Evolutionary conservation across 495 filamentous ascomycete genomes (phyloP).

Genomic region (Amniculicola lignicola): DNA sequence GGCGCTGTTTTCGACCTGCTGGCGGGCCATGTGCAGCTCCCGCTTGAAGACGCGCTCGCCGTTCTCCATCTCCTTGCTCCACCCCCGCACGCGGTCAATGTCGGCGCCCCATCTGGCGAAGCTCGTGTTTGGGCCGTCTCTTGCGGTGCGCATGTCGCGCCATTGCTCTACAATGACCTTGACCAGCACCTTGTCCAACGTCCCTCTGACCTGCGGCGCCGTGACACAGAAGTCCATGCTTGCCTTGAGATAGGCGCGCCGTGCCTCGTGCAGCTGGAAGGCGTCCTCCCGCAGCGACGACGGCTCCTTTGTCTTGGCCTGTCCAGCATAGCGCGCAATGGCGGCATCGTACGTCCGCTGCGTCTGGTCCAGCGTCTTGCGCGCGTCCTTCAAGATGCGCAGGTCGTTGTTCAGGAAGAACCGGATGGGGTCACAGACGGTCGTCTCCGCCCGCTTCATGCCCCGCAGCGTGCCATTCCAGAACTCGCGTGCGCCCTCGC

Average conservation of each 20-base stretch:
- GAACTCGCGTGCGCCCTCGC: conserved; percentile 79
- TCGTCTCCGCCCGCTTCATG: conserved; percentile 69
- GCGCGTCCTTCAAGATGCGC: conserved; percentile 68
- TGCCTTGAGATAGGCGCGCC: conserved; percentile 84
- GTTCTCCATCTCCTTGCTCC: conserved; percentile 88
- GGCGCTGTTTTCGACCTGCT: conserved; percentile 78
- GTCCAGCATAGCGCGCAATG: conserved; percentile 72
- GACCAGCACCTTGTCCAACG: conserved; percentile 82
- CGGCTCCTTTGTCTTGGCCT: conserved; percentile 90
- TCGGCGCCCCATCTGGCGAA: conserved; percentile 67
- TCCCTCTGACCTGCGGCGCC: conserved; percentile 74
- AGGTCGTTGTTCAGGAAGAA: conserved; percentile 72
- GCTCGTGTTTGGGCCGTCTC: conserved; percentile 55
- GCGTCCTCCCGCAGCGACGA: conserved; percentile 90
- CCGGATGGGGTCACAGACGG: conserved; percentile 77
- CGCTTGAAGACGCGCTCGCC: conserved; percentile 72
- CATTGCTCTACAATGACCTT: conserved; percentile 80
- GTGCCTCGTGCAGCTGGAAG: conserved; percentile 90
- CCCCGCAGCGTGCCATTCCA: conserved; percentile 72
- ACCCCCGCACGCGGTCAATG: conserved; percentile 85
- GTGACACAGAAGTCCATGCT: conserved; percentile 90
- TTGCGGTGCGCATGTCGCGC: conserved; percentile 68
- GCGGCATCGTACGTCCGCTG: conserved; percentile 81
- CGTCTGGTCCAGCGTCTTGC: conserved; percentile 68
- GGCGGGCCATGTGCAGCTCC: conserved; percentile 73